Conservation (phyloP, 2,329 filamentous ascomycete genomes). For the Diplodia intermedia region DNA sequence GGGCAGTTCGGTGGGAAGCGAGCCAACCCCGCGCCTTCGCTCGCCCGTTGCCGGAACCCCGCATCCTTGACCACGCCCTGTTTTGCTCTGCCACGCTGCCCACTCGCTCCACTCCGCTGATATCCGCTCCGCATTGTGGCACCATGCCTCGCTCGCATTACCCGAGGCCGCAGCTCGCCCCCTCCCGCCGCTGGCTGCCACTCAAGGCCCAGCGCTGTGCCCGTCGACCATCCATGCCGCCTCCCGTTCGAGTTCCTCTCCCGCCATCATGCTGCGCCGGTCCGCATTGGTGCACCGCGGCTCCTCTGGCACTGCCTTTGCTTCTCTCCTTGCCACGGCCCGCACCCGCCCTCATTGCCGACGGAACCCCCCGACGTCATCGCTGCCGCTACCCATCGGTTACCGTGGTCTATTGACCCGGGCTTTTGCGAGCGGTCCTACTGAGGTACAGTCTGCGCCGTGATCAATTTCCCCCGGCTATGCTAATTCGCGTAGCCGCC, state of each 20-base stretch:
- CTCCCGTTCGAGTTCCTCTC: not conserved
- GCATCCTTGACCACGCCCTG: not conserved
- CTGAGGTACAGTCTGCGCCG: slow-evolving; percentile 41
- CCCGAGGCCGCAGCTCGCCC: slow-evolving; percentile 17
- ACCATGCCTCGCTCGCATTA: not conserved
- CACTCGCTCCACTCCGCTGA: not conserved
- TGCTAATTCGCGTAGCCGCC: slow-evolving; percentile 60
- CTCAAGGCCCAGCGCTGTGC: not conserved
- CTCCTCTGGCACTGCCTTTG: not conserved
- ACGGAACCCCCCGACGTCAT: slow-evolving; percentile 9
- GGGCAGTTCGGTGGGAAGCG: slow-evolving; percentile 11
- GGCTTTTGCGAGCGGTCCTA: slow-evolving; percentile 44
- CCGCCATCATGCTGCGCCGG: slow-evolving; percentile 12
- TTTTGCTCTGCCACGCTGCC: not conserved
- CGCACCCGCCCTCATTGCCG: not conserved
- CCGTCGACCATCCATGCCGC: slow-evolving; percentile 19
- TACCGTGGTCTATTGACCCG: slow-evolving; percentile 41
- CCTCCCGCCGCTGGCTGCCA: not conserved
- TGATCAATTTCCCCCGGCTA: slow-evolving; percentile 20
- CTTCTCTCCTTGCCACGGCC: slow-evolving; percentile 13
- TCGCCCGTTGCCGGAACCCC: slow-evolving; percentile 5
- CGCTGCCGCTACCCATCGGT: not conserved
- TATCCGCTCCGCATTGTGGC: not conserved
- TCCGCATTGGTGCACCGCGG: not conserved
- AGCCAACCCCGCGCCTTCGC: not conserved